Conservation (phyloP, 331 rosid species). For the Ulmus americana region DNA sequence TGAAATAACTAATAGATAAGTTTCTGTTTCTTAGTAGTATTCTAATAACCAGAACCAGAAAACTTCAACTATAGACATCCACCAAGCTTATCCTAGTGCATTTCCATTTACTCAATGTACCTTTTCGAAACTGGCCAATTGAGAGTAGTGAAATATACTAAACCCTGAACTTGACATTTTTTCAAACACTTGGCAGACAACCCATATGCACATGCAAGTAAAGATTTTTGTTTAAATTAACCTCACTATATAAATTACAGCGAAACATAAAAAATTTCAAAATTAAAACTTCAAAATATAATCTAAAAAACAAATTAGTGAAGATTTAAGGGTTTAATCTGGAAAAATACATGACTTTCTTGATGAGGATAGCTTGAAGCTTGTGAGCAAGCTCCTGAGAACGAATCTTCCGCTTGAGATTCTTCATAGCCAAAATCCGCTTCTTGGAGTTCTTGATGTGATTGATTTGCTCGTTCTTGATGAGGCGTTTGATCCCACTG, state of each 20-base stretch:
- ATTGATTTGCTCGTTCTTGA: constrained; percentile 51
- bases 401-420: constrained; percentile 47
- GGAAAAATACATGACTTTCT: constrained; percentile 72
- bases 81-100: too few relatives aligned
- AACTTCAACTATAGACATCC: too few relatives aligned
- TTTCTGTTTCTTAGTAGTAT: too few relatives aligned
- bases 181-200: neutral
- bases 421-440: constrained; percentile 66
- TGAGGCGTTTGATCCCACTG: constrained; percentile 84
- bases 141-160: too few relatives aligned
- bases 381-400: constrained; percentile 74
- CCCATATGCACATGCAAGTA: neutral
- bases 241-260: too few relatives aligned
- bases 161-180: too few relatives aligned
- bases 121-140: too few relatives aligned
- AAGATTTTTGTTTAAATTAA: too few relatives aligned
- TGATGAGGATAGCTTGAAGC: constrained; percentile 62
- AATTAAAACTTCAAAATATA: neutral
- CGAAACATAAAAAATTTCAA: too few relatives aligned
- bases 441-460: constrained; percentile 90
- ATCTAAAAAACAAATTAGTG: neutral
- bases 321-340: neutral
- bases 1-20: too few relatives aligned
- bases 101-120: too few relatives aligned
- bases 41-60: too few relatives aligned